A percentile compares a stretch with the other conserved stretches of the same genome.
These are phyloP conservation scores for Persicaria maculosa DNA, from an alignment of 148 eudicot species.

Conservation along the genomic window DNA sequence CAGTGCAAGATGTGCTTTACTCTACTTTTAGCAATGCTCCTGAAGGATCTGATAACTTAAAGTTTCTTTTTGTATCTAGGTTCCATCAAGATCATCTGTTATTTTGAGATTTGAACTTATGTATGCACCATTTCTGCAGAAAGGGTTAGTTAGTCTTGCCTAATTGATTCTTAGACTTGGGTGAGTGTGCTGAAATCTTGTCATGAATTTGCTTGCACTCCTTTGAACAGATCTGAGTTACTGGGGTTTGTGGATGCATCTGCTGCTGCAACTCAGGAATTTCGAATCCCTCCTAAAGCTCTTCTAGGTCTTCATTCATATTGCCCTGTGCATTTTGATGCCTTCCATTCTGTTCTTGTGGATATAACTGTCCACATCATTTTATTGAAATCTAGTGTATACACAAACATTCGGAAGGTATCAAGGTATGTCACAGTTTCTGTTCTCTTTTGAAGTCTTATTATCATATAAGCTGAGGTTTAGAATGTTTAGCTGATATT, in stretches of 20 bases:
- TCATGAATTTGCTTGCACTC: constrained; percentile 10
- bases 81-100: constrained; percentile 65
- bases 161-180: not conserved
- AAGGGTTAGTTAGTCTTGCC: constrained; percentile 49
- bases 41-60: not conserved
- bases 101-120: constrained; percentile 90
- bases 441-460: constrained; percentile 8
- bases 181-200: not conserved
- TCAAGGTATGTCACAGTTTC: constrained; percentile 70
- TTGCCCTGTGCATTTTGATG: constrained; percentile 94
- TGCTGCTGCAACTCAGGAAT: constrained; percentile 90
- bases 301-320: constrained; percentile 92
- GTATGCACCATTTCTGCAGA: constrained; percentile 72
- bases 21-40: not conserved
- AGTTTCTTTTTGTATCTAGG: constrained; percentile 29
- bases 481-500: not conserved
- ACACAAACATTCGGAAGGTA: constrained; percentile 46
- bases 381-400: constrained; percentile 48
- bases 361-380: constrained; percentile 69
- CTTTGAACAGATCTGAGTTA: constrained; percentile 54
- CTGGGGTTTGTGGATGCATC: constrained; percentile 51
- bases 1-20: not conserved
- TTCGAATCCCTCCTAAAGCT: constrained; percentile 88
- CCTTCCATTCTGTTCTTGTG: constrained; percentile 87
- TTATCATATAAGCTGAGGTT: not conserved